Evolutionary conservation across 805 yeast species (phyloP).

Genomic region (Teunomyces lycoperdinae): DNA sequence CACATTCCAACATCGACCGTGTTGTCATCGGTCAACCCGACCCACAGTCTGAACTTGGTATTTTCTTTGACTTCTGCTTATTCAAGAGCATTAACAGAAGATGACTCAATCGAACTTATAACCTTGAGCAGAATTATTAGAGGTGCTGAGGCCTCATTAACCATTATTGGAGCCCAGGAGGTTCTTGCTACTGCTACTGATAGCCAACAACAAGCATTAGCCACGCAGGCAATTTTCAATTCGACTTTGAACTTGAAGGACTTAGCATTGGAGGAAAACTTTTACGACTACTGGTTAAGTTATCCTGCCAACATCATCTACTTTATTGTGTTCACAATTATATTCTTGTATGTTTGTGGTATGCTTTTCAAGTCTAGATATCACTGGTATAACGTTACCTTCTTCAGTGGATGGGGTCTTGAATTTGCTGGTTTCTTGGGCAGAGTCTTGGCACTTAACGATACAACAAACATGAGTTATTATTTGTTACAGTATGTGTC

Average conservation of each 20-base stretch:
- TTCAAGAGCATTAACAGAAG: conserved; percentile 19
- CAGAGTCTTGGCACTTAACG: conserved; percentile 28
- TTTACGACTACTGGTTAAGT: conserved; percentile 23
- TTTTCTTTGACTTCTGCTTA: conserved; percentile 16
- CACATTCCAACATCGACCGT: conserved; percentile 27
- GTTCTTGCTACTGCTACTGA: conserved; percentile 40
- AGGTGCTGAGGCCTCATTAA: conserved; percentile 38
- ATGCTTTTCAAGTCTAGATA: conserved; percentile 34
- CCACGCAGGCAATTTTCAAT: conserved; percentile 32
- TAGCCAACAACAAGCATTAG: conserved; percentile 19
- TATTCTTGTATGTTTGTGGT: conserved; percentile 20
- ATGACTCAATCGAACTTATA: conserved; percentile 14
- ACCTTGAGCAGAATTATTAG: conserved; percentile 23
- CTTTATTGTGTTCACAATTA: conserved; percentile 23
- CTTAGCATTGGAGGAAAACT: conserved; percentile 27
- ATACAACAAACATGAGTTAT: conserved; percentile 16
- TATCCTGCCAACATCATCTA: conserved; percentile 32
- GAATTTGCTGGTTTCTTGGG: conserved; percentile 40
- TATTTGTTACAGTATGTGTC: conserved; percentile 33
- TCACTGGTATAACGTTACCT: conserved; percentile 39
- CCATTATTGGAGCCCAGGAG: conserved; percentile 32
- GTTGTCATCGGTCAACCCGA: conserved; percentile 24
- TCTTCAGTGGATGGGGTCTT: conserved; percentile 33
- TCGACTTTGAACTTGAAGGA: conserved; percentile 31
- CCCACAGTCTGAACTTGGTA: conserved; percentile 21